Base-by-base conservation (phyloP, 176 grass and related monocot genomes). In the Elymus sibiricus region DNA sequence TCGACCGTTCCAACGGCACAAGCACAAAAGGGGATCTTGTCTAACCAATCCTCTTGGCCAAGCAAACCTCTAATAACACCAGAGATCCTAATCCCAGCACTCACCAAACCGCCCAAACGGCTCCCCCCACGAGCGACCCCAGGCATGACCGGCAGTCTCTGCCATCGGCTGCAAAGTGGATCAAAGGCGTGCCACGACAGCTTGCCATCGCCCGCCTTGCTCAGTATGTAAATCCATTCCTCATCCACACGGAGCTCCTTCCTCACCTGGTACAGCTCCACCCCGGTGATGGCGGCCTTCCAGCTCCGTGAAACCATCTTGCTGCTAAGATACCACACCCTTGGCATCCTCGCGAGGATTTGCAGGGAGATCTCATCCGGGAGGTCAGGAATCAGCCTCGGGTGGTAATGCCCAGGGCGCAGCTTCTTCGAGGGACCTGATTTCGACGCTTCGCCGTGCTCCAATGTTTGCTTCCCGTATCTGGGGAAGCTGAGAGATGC, bases 161-260 rank as follows among this genome's bases (percentile, higher is more conserved):
- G 85, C 93, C 93, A 95, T 27, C 74, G 89, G 60, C 34, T 70
- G 71, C 74, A 74, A 55, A 95, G 58, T 2, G 93, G 93, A 87
- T 95, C 93, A 15, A 92, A 88, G 42, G 88, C 93, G 34, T 90
- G 86, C 93, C 93, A 95, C 10, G 77, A 64, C 19, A 90, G 70
- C 62, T 88, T 95, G 49, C 65, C 82, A 29, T 86, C 38, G 35
- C 22, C 88, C 2, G 58, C 67, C 51, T 78, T 92, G 24, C 55
- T 90, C 35, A 92, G 37, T 75, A 92, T 81, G 84, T 95, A 95
- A 83, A 95, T 2, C 93, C 93, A 95, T 42, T 92, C 93, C 62
- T 95, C 93, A 25, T 29, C 83, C 14, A 84, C 89, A 9, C 85
- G 34, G 0, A 95, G 76, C 47, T 95, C 88, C 82, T 92, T 92